phyloP scores from a whole-genome alignment of 257 asterid genomes.

The Penstemon eatonii region DNA sequence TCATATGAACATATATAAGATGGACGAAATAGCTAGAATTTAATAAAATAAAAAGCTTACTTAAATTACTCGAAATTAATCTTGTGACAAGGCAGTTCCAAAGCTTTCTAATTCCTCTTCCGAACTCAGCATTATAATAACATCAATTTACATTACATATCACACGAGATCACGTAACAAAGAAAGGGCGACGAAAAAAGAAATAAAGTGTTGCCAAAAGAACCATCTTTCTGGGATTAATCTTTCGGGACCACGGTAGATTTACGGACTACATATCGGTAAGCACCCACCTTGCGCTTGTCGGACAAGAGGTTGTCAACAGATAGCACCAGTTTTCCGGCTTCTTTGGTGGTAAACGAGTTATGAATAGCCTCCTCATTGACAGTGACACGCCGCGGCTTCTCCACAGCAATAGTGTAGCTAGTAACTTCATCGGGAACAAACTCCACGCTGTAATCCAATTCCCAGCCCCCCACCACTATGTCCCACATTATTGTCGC shows the following conservation, averaged over 20 bases:
- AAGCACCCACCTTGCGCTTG: constrained; percentile 79
- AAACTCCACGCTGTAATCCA: constrained; percentile 77
- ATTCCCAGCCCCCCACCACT: constrained; percentile 92
- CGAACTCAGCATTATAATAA: too few relatives aligned
- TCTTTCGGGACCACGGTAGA: constrained; percentile 28
- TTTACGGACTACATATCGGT: constrained; percentile 68
- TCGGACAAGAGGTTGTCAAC: constrained; percentile 73
- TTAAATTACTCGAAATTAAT: too few relatives aligned
- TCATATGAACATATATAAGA: too few relatives aligned
- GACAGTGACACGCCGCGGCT: constrained; percentile 51
- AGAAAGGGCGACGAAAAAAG: background rate
- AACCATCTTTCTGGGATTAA: background rate
- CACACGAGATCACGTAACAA: background rate
- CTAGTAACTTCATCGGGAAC: constrained; percentile 60
- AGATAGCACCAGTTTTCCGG: constrained; percentile 78
- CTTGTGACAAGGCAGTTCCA: too few relatives aligned
- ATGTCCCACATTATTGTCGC: constrained; percentile 86
- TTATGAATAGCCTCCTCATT: constrained; percentile 62
- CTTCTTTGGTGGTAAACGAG: constrained; percentile 57
- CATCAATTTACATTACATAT: background rate
- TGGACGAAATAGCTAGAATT: too few relatives aligned
- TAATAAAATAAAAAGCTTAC: too few relatives aligned
- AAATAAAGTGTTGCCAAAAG: background rate
- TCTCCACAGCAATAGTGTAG: constrained; percentile 85
- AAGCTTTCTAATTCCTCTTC: too few relatives aligned